Evolutionary conservation across 257 asterid genomes (phyloP).

Genomic region (Parsonsia alboflavescens): DNA sequence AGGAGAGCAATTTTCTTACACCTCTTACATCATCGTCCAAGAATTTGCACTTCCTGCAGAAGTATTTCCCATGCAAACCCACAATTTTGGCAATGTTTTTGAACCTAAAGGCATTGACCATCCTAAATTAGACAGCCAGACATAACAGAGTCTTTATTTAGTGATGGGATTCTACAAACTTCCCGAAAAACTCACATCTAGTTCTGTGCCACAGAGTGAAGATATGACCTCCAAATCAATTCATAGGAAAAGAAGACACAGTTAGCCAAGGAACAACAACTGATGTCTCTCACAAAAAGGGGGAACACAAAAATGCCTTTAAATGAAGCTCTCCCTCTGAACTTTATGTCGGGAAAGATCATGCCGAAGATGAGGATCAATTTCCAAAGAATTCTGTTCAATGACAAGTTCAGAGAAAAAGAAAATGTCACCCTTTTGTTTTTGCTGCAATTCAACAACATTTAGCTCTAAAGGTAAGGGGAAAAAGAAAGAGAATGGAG

Average conservation of each 20-base stretch:
- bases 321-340: slow-evolving; percentile 33
- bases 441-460: not conserved
- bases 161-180: not conserved
- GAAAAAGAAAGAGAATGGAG: not conserved
- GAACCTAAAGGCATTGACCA: slow-evolving; percentile 31
- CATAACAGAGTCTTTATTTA: not conserved
- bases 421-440: not conserved
- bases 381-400: slow-evolving; percentile 47
- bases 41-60: slow-evolving; percentile 51
- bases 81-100: slow-evolving; percentile 40
- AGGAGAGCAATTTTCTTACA: not conserved
- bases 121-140: not conserved
- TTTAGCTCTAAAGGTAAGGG: not conserved
- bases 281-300: not conserved
- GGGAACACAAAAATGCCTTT: not conserved
- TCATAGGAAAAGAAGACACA: slow-evolving; percentile 3
- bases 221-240: slow-evolving; percentile 44
- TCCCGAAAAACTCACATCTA: slow-evolving; percentile 36
- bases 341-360: slow-evolving; percentile 59
- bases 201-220: slow-evolving; percentile 46
- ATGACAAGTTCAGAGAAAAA: not conserved
- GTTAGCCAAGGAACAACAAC: not conserved
- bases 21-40: slow-evolving; percentile 57
- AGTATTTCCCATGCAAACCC: slow-evolving; percentile 61
- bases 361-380: slow-evolving; percentile 49